Evolutionary conservation across 495 filamentous ascomycete species (phyloP), one percentile per base, ranked within the genome.

Genomic region (Extremus antarcticus): DNA sequence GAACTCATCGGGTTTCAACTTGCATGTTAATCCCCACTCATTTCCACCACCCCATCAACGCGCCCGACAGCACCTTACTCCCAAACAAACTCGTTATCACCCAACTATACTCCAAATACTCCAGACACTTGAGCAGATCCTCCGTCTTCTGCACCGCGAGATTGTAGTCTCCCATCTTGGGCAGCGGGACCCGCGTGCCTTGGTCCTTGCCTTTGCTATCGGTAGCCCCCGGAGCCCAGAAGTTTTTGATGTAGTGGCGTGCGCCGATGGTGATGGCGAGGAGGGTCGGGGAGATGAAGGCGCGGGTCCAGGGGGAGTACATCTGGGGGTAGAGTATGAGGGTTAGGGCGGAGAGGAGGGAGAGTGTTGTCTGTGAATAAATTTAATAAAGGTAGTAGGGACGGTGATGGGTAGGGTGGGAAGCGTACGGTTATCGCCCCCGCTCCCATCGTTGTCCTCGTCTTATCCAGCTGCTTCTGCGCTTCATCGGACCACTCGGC

Each of bases 311-410:
- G 51, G 25, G 17, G 22, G 60, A 23, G 19, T 54, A 32, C 21
- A 50, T 17, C 19, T 39, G 29, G 51, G 41, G 2, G 63, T 63
- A 19, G 65, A 65, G 7, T 64, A 67, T 23, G 65, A 75, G 25
- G 68, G 66, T 41, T 62, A 67, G 15, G 61, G 70, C 40, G 65
- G 73, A 25, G 69, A 77, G 13, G 71, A 81, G 56, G 68, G 81
- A 43, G 24, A 49, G 8, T 35, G 16, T 10, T 9, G 15, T 16
- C 20, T 10, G 21, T 21, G 4, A 7, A 8, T n/a, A 46, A 2
- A 17, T 45, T 7, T 45, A n/a, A 45, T 1, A 45, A 22, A 21
- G 25, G 20, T 4, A 38, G 35, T n/a, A 40, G 35, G n/a, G 35
- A 40, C 10, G 43, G 24, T 16, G 1, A 16, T 21, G 15, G 13